Evolutionary conservation across 202 grass and related monocot species (phyloP), one percentile per base, ranked within the genome.

Genomic region (Schoenoplectus triqueter): DNA sequence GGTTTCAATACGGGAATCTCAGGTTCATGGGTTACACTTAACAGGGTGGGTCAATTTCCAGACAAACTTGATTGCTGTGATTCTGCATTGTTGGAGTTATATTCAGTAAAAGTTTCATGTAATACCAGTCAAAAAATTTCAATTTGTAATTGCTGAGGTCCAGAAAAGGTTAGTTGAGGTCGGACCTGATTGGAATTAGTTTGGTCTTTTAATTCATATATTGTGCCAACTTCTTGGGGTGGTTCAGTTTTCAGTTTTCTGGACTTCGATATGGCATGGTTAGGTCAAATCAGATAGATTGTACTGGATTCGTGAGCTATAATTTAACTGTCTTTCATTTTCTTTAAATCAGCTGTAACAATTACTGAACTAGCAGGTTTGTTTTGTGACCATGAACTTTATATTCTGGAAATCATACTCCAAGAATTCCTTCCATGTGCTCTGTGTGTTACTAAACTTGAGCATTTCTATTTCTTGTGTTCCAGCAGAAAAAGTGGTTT

Each of bases 401-500:
- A 54, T 31, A 6, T 9, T 59, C 8, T 20, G 7, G 4, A 79
- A 74, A 41, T 77, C 70, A 80, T 86, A 31, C 31, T 31, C 31
- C 52, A 59, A 65, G 42, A 84, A 11, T 78, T n/a, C 47, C 31
- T 40, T 77, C 21, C 31, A 1, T 78, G 73, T 78, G 73, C 21
- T 78, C 31, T 65, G 39, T 18, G 39, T 18, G n/a, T 5, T 18
- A 21, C 49, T 20, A 56, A 50, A 52, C 49, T 82, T 54, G 7
- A 49, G 59, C 54, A 47, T 75, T 55, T 60, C 5, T 10, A 57
- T 64, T 46, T 54, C 64, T 84, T 18, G 11, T 44, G 59, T 84
- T 44, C 49, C 40, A 64, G 91, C 91, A 97, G 91, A 97, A 97
- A 92, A 97, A 92, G 75, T 93, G 94, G 94, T 92, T 97, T 86